These are phyloP conservation scores for Sesbania bispinosa DNA, from an alignment of 306 rosid species.

Conservation along the genomic window DNA sequence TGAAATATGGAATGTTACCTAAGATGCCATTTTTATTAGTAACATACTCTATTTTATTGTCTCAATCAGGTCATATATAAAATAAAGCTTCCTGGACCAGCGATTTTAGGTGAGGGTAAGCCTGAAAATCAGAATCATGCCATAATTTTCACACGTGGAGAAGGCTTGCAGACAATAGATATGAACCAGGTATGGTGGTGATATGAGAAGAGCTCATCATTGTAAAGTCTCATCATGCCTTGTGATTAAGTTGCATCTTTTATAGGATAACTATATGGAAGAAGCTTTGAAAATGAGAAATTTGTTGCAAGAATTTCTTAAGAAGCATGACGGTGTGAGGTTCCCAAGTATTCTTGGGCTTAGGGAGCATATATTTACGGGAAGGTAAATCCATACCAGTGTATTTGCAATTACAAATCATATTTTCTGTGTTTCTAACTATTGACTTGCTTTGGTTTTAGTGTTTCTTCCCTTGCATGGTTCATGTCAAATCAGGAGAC, in stretches of 20 bases:
- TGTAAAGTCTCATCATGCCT: neutral
- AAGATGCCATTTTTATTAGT: neutral
- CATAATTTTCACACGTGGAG: conserved; percentile 93
- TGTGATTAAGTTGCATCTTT: conserved; percentile 17
- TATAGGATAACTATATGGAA: conserved; percentile 96
- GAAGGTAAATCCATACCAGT: conserved; percentile 52
- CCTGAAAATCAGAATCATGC: conserved; percentile 99
- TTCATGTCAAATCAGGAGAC: conserved; percentile 99
- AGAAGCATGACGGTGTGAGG: conserved; percentile 89
- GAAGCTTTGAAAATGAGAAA: conserved; percentile 99
- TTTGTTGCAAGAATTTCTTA: conserved; percentile 88
- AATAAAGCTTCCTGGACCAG: conserved; percentile 98
- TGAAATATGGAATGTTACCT: neutral
- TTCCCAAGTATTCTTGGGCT: conserved; percentile 91
- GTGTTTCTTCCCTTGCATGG: conserved; percentile 99
- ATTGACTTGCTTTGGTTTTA: conserved; percentile 42
- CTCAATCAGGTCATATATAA: conserved; percentile 69
- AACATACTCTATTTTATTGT: conserved; percentile 9
- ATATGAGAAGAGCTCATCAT: neutral
- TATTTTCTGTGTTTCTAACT: conserved; percentile 23
- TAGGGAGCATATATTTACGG: conserved; percentile 97
- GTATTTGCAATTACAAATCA: neutral
- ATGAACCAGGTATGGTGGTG: conserved; percentile 84
- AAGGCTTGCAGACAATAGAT: conserved; percentile 94
- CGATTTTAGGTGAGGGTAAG: conserved; percentile 97